Evolutionary conservation across 2,329 filamentous ascomycete genomes (phyloP).

Genomic region (Sporothrix brasiliensis): DNA sequence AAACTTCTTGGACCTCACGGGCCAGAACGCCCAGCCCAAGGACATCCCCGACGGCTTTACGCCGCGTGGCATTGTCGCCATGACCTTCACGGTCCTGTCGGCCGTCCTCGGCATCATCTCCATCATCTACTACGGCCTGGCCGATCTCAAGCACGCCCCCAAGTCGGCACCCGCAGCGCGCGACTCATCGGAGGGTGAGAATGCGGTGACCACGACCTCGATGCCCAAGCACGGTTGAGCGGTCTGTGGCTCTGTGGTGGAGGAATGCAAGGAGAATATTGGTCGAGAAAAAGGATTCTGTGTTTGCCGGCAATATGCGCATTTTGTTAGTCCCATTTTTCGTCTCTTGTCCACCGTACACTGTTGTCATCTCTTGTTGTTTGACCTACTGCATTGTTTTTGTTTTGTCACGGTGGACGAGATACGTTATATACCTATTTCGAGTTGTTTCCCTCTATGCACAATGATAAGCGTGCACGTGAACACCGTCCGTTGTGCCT

Average conservation of each 20-base stretch:
- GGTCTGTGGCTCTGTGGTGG: not conserved
- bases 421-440: constrained; percentile 32
- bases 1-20: constrained; percentile 39
- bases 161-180: not conserved
- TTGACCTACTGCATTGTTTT: not conserved
- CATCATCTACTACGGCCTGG: constrained; percentile 68
- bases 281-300: not conserved
- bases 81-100: constrained; percentile 70
- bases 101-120: constrained; percentile 69
- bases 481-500: not conserved
- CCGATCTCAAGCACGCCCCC: constrained; percentile 37
- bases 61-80: constrained; percentile 68
- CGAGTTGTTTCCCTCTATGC: constrained; percentile 27
- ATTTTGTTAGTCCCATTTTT: not conserved
- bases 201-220: not conserved
- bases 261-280: not conserved
- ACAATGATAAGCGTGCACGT: constrained; percentile 23
- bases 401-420: constrained; percentile 9
- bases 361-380: not conserved
- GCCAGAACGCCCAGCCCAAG: constrained; percentile 36
- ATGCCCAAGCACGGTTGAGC: constrained; percentile 26
- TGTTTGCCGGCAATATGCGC: not conserved
- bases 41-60: constrained; percentile 52
- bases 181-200: constrained; percentile 30
- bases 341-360: not conserved